These are phyloP conservation scores for Sparassis latifolia DNA, from an alignment of 1,284 basidiomycete species.

Conservation along the genomic window DNA sequence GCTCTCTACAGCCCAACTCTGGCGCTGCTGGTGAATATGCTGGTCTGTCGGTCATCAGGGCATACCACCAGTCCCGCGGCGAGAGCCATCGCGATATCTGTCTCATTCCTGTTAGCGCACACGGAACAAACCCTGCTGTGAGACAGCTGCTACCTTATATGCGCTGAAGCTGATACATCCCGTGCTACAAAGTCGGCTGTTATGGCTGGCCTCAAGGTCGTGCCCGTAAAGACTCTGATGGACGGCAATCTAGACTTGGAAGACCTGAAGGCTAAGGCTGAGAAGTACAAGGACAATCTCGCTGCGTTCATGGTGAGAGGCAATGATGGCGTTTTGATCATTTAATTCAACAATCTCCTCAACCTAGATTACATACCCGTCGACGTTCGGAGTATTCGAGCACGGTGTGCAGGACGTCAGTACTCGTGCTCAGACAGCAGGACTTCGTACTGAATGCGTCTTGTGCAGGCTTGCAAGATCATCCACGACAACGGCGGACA, in stretches of 20 bases:
- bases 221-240: slow-evolving; percentile 82
- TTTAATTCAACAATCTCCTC: background rate
- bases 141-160: slow-evolving; percentile 21
- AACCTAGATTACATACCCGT: slow-evolving; percentile 82
- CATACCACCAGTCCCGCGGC: slow-evolving; percentile 87
- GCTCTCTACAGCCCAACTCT: slow-evolving; percentile 96
- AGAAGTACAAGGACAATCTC: slow-evolving; percentile 86
- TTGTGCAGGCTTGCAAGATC: slow-evolving; percentile 74
- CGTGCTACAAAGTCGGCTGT: slow-evolving; percentile 69
- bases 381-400: slow-evolving; percentile 97
- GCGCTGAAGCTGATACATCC: background rate
- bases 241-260: slow-evolving; percentile 88
- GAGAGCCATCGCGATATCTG: slow-evolving; percentile 88
- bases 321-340: no score
- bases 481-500: slow-evolving; percentile 95
- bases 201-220: slow-evolving; percentile 96
- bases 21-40: slow-evolving; percentile 96
- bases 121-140: slow-evolving; percentile 93
- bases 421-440: slow-evolving; percentile 3
- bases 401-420: slow-evolving; percentile 76
- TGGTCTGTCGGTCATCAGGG: slow-evolving; percentile 88
- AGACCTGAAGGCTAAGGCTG: slow-evolving; percentile 84
- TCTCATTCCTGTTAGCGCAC: slow-evolving; percentile 91
- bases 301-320: slow-evolving; percentile 90
- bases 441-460: background rate